These are phyloP conservation scores for Colletotrichum orbiculare DNA, from an alignment of 2,329 filamentous ascomycete species.

Conservation along the genomic window DNA sequence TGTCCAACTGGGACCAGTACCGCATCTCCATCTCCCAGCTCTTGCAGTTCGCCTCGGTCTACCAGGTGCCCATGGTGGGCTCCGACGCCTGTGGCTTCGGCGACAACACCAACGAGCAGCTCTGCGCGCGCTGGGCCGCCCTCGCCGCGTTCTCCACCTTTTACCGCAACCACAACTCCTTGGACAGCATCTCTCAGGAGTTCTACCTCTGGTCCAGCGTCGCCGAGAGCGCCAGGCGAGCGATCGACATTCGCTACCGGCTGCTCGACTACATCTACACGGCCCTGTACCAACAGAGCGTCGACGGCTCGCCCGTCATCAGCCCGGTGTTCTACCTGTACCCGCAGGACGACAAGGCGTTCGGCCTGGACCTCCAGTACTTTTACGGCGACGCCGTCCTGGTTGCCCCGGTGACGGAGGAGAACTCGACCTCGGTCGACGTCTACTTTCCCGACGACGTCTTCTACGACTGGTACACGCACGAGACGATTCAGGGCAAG, in stretches of 20 bases:
- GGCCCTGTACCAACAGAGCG: constrained; percentile 69
- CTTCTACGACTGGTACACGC: constrained; percentile 66
- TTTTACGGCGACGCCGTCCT: constrained; percentile 61
- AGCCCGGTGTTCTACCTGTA: constrained; percentile 81
- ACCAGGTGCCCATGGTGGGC: constrained; percentile 76
- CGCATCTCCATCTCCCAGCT: constrained; percentile 43
- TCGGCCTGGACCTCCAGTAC: constrained; percentile 60
- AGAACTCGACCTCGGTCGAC: constrained; percentile 55
- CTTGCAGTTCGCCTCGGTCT: constrained; percentile 59
- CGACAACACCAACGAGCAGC: constrained; percentile 68
- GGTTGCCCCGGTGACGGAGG: constrained; percentile 59
- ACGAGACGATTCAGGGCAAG: constrained; percentile 40
- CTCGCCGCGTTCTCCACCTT: constrained; percentile 79
- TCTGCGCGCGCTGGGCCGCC: constrained; percentile 76
- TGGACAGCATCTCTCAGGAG: constrained; percentile 63
- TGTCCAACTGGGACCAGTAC: constrained; percentile 66
- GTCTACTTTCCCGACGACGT: constrained; percentile 62
- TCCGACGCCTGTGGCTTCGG: constrained; percentile 84
- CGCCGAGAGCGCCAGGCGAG: constrained; percentile 71
- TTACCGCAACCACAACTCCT: constrained; percentile 75
- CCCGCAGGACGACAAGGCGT: constrained; percentile 60
- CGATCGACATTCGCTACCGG: constrained; percentile 78
- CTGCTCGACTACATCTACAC: constrained; percentile 89
- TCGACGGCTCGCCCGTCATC: constrained; percentile 72
- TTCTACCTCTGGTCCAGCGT: constrained; percentile 77